These are phyloP conservation scores for Epichloe baconii DNA, from an alignment of 2,329 filamentous ascomycete species.

Conservation along the genomic window DNA sequence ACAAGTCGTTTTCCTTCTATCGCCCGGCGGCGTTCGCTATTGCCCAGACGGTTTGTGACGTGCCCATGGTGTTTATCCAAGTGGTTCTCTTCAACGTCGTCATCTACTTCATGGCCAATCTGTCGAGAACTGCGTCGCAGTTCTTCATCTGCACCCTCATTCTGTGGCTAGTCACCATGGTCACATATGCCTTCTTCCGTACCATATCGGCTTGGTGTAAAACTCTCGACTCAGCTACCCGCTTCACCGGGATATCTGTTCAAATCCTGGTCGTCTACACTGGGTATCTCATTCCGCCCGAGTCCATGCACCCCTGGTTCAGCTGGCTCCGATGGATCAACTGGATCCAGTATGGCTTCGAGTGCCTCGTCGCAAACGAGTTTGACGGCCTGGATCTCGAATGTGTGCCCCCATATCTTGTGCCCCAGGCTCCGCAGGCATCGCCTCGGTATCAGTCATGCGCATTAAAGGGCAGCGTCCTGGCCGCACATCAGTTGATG, in stretches of 20 bases:
- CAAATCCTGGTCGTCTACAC: conserved; percentile 56
- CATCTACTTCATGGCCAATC: conserved; percentile 66
- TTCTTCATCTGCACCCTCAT: conserved; percentile 56
- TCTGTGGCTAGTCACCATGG: conserved; percentile 43
- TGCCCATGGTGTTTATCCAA: conserved; percentile 49
- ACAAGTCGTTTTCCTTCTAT: conserved; percentile 59
- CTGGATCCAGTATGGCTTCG: conserved; percentile 56
- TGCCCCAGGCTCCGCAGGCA: conserved; percentile 30
- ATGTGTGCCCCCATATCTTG: conserved; percentile 44
- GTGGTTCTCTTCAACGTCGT: conserved; percentile 55
- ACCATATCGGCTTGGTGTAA: conserved; percentile 45
- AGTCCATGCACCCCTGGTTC: conserved; percentile 40
- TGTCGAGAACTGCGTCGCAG: conserved; percentile 50
- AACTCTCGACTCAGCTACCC: conserved; percentile 49
- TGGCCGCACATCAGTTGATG: conserved; percentile 34
- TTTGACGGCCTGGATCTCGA: conserved; percentile 41
- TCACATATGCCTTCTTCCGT: conserved; percentile 45
- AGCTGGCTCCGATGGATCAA: conserved; percentile 61
- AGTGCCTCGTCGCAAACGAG: conserved; percentile 55
- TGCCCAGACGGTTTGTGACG: conserved; percentile 44
- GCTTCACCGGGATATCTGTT: conserved; percentile 42
- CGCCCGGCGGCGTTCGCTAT: conserved; percentile 44
- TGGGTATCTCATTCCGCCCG: conserved; percentile 48
- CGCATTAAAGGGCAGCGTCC: conserved; percentile 32
- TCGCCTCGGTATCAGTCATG: conserved; percentile 37